These are phyloP conservation scores for Termitomyces titanicus DNA, from an alignment of 768 basidiomycete genomes.

Conservation along the genomic window DNA sequence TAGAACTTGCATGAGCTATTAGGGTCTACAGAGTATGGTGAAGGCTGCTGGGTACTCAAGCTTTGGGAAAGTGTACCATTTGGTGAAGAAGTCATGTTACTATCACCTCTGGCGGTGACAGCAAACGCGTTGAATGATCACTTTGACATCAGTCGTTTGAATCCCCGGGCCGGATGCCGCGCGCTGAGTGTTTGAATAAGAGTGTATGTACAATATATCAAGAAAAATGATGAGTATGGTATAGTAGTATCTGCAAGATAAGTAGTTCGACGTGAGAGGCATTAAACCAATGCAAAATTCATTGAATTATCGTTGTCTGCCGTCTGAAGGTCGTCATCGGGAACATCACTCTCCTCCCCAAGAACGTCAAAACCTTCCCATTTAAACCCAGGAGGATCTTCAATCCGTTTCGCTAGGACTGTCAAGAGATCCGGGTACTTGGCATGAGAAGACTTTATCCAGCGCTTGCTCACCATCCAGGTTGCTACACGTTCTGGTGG, in stretches of 20 bases:
- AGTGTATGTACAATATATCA: too few relatives aligned
- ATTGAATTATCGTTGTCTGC: slow-evolving; percentile 27
- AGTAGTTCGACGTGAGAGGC: background rate
- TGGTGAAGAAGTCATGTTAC: background rate
- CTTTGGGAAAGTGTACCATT: background rate
- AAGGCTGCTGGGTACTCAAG: background rate
- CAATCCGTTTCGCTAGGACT: slow-evolving; percentile 38
- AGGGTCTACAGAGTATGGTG: background rate
- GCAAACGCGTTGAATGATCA: background rate
- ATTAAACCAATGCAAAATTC: slow-evolving; percentile 29
- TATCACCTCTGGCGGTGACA: background rate
- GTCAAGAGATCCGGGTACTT: slow-evolving; percentile 46
- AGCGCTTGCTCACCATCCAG: slow-evolving; percentile 77
- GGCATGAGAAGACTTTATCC: slow-evolving; percentile 42
- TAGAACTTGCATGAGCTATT: slow-evolving; percentile 31
- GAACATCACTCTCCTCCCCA: slow-evolving; percentile 51
- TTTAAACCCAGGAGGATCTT: slow-evolving; percentile 46
- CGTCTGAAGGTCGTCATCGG: slow-evolving; percentile 17
- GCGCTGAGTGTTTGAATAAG: too few relatives aligned
- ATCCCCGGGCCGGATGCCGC: background rate
- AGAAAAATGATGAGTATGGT: too few relatives aligned
- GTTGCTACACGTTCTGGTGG: slow-evolving; percentile 62
- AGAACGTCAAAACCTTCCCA: slow-evolving; percentile 46
- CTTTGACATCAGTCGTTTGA: background rate
- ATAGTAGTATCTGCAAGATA: too few relatives aligned